A percentile compares a stretch with the other conserved stretches of the same genome.
Evolutionary conservation across 768 basidiomycete species (phyloP).

Genomic region (Phlebiopsis gigantea): DNA sequence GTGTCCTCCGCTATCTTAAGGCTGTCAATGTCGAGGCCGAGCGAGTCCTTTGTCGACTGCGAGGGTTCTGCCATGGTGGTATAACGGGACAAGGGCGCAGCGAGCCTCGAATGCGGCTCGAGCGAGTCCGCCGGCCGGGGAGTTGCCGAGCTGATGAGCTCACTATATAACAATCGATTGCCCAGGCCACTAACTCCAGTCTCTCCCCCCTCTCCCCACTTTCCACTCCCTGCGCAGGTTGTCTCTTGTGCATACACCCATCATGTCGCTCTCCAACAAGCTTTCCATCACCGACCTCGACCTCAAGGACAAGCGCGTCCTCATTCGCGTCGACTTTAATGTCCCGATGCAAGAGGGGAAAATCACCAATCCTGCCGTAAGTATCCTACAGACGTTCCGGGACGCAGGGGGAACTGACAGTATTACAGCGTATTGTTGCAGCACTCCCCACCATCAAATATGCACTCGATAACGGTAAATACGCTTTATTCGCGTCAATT

Average conservation of each 20-base stretch:
- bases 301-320: slow-evolving; percentile 82
- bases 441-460: slow-evolving; percentile 94
- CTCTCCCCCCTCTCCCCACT: slow-evolving; percentile 5
- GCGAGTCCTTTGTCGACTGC: slow-evolving; percentile 48
- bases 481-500: slow-evolving; percentile 5
- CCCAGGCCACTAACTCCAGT: slow-evolving; percentile 1
- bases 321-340: slow-evolving; percentile 96
- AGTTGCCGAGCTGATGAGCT: slow-evolving; percentile 18
- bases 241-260: slow-evolving; percentile 24
- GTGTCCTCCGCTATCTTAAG: slow-evolving; percentile 32
- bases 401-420: not conserved
- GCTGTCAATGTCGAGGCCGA: slow-evolving; percentile 65
- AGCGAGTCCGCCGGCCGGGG: slow-evolving; percentile 2
- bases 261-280: slow-evolving; percentile 93
- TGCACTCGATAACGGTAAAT: slow-evolving; percentile 75
- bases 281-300: slow-evolving; percentile 88
- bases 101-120: slow-evolving; percentile 2
- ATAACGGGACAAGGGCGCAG: slow-evolving; percentile 10
- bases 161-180: slow-evolving; percentile 16
- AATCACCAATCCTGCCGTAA: slow-evolving; percentile 94
- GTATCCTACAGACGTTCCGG: slow-evolving; percentile 28
- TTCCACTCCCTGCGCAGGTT: not conserved
- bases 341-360: slow-evolving; percentile 86
- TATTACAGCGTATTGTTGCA: slow-evolving; percentile 84
- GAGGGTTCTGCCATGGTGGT: slow-evolving; percentile 27